phyloP scores from a whole-genome alignment of 345 rosid species.

The Eucalyptus brandiana region DNA sequence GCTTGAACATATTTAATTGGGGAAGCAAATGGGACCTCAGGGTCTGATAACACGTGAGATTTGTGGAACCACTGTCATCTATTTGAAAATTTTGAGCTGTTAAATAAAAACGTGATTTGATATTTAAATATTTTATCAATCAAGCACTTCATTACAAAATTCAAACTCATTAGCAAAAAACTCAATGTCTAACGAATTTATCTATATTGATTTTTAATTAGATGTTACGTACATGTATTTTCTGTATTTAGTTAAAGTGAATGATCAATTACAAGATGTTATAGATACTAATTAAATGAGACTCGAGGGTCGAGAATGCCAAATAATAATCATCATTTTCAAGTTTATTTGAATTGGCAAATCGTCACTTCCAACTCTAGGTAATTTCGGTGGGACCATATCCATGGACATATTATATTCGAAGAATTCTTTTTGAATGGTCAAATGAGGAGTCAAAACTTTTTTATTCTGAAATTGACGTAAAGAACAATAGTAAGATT shows the following conservation, averaged over 20 bases:
- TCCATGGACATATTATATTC: neutral
- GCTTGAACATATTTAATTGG: accelerated
- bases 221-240: too few species aligned
- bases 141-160: too few species aligned
- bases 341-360: neutral
- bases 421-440: neutral
- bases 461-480: neutral
- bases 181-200: accelerated
- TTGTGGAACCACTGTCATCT: accelerated
- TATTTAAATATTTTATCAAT: too few species aligned
- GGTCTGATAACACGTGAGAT: accelerated
- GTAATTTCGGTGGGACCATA: neutral
- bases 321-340: too few species aligned
- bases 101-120: accelerated
- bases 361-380: neutral
- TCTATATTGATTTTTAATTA: too few species aligned
- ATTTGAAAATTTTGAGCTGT: accelerated
- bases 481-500: neutral
- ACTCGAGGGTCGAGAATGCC: accelerated
- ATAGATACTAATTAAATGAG: neutral
- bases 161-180: too few species aligned
- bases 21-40: accelerated
- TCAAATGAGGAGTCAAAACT: neutral
- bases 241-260: accelerated
- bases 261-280: neutral